phyloP scores from a whole-genome alignment of 179 eudicot species.

The Carnegiea gigantea region DNA sequence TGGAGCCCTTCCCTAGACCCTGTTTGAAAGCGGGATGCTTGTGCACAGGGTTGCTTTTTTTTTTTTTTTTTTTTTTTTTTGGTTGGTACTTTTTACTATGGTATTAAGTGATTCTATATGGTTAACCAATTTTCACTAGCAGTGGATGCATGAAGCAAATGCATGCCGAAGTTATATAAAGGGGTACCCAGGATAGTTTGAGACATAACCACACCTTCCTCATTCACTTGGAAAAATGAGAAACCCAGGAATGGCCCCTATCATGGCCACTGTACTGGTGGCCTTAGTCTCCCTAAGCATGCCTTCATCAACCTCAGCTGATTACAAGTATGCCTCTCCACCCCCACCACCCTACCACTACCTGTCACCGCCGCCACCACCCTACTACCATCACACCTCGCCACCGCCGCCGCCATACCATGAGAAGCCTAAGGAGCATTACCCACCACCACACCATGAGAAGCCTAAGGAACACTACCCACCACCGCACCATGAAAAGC shows the following conservation, averaged over 20 bases:
- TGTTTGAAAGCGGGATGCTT: too few relatives aligned
- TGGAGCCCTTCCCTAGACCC: too few relatives aligned
- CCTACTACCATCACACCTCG: constrained; percentile 7
- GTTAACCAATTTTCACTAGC: neutral
- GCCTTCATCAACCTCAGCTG: constrained; percentile 21
- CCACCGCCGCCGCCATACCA: neutral
- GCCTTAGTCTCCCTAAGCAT: constrained; percentile 27
- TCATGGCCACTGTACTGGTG: constrained; percentile 28
- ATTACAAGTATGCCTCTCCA: constrained; percentile 36
- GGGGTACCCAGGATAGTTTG: neutral
- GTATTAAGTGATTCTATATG: too few relatives aligned
- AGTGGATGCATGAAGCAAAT: neutral
- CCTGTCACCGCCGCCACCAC: constrained; percentile 16
- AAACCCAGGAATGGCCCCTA: constrained; percentile 18
- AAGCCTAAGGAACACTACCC: constrained; percentile 12
- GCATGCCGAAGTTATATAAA: constrained; percentile 23
- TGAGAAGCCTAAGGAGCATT: constrained; percentile 14
- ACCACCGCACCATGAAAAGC: neutral
- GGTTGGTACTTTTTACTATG: too few relatives aligned
- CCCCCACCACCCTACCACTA: constrained; percentile 32
- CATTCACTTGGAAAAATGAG: constrained; percentile 19
- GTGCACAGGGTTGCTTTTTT: too few relatives aligned
- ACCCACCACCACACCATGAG: constrained; percentile 7
- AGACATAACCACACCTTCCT: neutral
- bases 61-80: too few relatives aligned